Percentiles rank a stretch among this genome's conserved stretches.
phyloP scores from a whole-genome alignment of 2,329 filamentous ascomycete genomes.

The Colletotrichum caudatum region DNA sequence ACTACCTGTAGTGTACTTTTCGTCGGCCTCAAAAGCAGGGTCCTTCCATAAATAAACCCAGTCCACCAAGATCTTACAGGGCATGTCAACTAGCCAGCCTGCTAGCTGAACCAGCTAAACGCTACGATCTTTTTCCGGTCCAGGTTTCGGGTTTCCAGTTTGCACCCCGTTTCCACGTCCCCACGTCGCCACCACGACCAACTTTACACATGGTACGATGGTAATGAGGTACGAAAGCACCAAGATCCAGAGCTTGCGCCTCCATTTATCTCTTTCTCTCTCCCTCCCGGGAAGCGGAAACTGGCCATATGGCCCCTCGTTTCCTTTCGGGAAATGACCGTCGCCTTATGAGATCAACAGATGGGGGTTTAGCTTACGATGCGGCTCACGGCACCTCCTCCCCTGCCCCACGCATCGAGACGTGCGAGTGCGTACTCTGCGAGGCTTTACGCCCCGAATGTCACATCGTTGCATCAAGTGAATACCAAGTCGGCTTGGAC shows the following conservation, averaged over 20 bases:
- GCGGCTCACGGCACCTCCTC: slow-evolving; percentile 21
- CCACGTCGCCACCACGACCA: slow-evolving; percentile 22
- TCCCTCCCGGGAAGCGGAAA: not conserved
- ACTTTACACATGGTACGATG: not conserved
- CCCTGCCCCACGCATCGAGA: not conserved
- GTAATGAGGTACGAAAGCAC: not conserved
- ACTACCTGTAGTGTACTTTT: not conserved
- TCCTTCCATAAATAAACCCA: slow-evolving; percentile 32
- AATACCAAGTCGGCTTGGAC: slow-evolving; percentile 25
- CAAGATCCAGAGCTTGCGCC: not conserved
- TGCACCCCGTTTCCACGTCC: not conserved
- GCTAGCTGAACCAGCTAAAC: no score
- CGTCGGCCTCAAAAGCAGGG: slow-evolving; percentile 11
- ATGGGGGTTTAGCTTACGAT: not conserved
- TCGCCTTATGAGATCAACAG: slow-evolving; percentile 33
- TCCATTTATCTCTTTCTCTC: no score
- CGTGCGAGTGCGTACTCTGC: not conserved
- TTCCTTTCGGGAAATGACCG: slow-evolving; percentile 24
- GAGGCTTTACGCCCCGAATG: not conserved
- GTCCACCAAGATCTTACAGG: not conserved
- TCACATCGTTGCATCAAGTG: not conserved
- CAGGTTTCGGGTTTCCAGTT: not conserved
- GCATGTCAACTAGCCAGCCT: no score
- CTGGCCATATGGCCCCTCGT: not conserved
- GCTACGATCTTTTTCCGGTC: no score